Evolutionary conservation across 2,329 filamentous ascomycete genomes (phyloP).

Genomic region (Diplodia corticola): DNA sequence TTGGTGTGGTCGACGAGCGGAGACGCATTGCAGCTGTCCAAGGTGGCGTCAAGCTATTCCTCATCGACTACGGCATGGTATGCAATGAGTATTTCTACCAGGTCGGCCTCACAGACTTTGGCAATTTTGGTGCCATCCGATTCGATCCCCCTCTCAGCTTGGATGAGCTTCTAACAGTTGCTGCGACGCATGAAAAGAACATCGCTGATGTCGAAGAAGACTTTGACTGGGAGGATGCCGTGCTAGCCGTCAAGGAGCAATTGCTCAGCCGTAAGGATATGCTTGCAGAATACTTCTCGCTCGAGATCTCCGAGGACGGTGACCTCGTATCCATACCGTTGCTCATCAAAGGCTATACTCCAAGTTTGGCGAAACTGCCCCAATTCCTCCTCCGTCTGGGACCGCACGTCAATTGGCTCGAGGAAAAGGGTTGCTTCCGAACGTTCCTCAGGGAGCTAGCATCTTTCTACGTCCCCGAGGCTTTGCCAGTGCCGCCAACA

Average conservation of each 20-base stretch:
- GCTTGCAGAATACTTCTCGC: constrained; percentile 87
- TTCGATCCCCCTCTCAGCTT: constrained; percentile 77
- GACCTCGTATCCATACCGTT: constrained; percentile 79
- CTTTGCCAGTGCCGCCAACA: constrained; percentile 62
- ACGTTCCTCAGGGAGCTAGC: constrained; percentile 84
- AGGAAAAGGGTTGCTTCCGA: constrained; percentile 83
- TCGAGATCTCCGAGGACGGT: constrained; percentile 77
- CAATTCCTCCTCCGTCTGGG: constrained; percentile 85
- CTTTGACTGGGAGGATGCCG: constrained; percentile 67
- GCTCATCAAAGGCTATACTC: constrained; percentile 84
- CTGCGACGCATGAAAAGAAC: constrained; percentile 66
- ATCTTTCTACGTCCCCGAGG: constrained; percentile 86
- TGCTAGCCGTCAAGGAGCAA: constrained; percentile 65
- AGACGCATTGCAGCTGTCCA: constrained; percentile 91
- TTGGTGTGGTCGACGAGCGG: constrained; percentile 85
- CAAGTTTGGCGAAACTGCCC: constrained; percentile 81
- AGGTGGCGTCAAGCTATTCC: constrained; percentile 84
- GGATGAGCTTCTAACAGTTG: constrained; percentile 69
- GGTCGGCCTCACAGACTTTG: constrained; percentile 89
- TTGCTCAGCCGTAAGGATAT: constrained; percentile 78
- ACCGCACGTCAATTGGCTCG: constrained; percentile 81
- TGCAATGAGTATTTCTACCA: constrained; percentile 94
- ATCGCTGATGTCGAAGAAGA: constrained; percentile 45
- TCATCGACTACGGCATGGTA: constrained; percentile 88
- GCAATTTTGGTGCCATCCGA: constrained; percentile 83